Base-by-base conservation (phyloP, 163 green algal species). In the Chlorella variabilis region DNA sequence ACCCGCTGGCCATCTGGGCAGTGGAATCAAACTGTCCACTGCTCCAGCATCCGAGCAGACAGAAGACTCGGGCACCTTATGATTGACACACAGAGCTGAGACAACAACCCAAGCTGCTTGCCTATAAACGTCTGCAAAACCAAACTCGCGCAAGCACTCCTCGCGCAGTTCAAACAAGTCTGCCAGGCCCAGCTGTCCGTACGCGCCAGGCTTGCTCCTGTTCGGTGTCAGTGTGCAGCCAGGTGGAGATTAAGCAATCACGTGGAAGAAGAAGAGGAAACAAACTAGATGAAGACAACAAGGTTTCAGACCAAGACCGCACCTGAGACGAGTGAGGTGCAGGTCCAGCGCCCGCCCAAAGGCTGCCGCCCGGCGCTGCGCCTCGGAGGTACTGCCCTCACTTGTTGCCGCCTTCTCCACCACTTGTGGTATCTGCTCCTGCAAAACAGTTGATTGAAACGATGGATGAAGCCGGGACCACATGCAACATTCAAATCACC, bases 161-260 rank as follows among this genome's bases (percentile, higher is more conserved):
- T 99, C 96, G 4, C 96, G 84, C 91, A 98, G 94, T 83, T 98
- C 95, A 86, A 99, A 94, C 81, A 99, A 84, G 68, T 98, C 94
- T 1, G 91, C 90, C 51, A 99, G 90, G n/a, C 93, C 94, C 48
- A 98, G 88, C 51, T 90, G 83, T 0, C 97, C 97, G 75, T 99
- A 99, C 4, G 92, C 90, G 20, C 88, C 87, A 17, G 95, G 96
- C 80, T 98, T 93, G 34, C 88, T 77, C 38, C 73, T 80, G 56
- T 27, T 29, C 5, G 7, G 23, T 33, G 23, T n/a, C 54, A 34
- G 8, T 4, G 4, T n/a, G n/a, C n/a, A n/a, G n/a, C n/a, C n/a
- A n/a, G n/a, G n/a, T n/a, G n/a, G n/a, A n/a, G n/a, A n/a, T n/a
- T n/a, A n/a, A n/a, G n/a, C n/a, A n/a, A n/a, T n/a, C n/a, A n/a